Base-by-base conservation (phyloP, 345 rosid genomes). In the Crucihimalaya himalaica region DNA sequence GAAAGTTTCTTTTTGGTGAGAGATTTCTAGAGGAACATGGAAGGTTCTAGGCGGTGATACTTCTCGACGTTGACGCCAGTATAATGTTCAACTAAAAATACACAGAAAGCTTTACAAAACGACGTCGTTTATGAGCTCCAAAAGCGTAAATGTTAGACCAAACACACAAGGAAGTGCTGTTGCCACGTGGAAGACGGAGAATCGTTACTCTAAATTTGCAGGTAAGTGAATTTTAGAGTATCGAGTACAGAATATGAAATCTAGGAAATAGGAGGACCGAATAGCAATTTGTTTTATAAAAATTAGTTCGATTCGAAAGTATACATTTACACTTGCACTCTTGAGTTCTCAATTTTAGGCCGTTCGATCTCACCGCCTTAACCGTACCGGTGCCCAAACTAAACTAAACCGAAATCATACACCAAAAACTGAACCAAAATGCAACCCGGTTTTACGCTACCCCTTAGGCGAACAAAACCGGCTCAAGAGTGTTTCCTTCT, bases 21-120 rank as follows among this genome's bases (percentile, higher is more conserved):
- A 31, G 34, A 18, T 25, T 40, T 16, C 75, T 76, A 70, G 79
- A 32, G 21, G 25, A 28, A 10, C 62, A 48, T 5, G 5, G 84
- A 78, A 80, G 68, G 57, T 80, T 81, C 84, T 78, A 69, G 86
- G 48, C 47, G 71, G 52, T 46, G 71, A 54, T 68, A 35, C 40
- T 59, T 67, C 56, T 31, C 68, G 69, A 39, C 73, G 53, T 56
- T 66, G 73, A 50, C 55, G 73, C 25, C 5, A 46, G 40, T 51
- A 62, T 51, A 62, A 35, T 64, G 11, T 40, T 37, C 51, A 27
- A 15, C 6, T 32, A 64, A 32, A 39, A 50, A 16, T 23, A 13
- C 16, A 40, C 32, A 12, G 3, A 40, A 2, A 16, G 25, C 19
- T 5, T 23, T 23, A 23, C 2, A 2, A 12, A 50, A 47, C 74